Percentiles rank a stretch among this genome's conserved stretches.
phyloP scores from a whole-genome alignment of 2,329 filamentous ascomycete genomes.

The Teratosphaeria nubilosa region DNA sequence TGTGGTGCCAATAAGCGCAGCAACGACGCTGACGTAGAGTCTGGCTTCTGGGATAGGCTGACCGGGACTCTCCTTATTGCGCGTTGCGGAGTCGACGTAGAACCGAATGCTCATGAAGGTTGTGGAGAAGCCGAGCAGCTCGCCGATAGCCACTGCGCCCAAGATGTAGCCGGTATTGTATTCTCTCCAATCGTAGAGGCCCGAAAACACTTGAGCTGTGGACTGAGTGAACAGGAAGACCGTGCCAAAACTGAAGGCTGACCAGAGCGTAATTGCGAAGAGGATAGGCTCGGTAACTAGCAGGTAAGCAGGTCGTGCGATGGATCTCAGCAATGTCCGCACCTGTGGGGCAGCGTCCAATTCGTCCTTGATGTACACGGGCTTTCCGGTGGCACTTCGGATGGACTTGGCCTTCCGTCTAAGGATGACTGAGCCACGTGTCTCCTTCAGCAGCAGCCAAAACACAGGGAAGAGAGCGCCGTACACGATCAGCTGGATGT shows the following conservation, averaged over 20 bases:
- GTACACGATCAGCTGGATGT: slow-evolving; percentile 35
- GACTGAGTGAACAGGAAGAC: slow-evolving; percentile 43
- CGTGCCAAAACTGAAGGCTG: slow-evolving; percentile 37
- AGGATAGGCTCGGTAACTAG: slow-evolving; percentile 42
- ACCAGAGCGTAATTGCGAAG: slow-evolving; percentile 39
- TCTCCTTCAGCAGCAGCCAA: slow-evolving; percentile 34
- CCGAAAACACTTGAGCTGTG: slow-evolving; percentile 33
- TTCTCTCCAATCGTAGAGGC: slow-evolving; percentile 31
- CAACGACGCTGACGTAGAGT: slow-evolving; percentile 34
- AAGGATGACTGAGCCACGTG: slow-evolving; percentile 39
- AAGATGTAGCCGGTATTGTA: slow-evolving; percentile 38
- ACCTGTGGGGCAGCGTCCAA: slow-evolving; percentile 21
- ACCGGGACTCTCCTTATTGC: slow-evolving; percentile 28
- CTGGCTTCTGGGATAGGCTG: slow-evolving; percentile 35
- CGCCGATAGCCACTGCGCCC: slow-evolving; percentile 36
- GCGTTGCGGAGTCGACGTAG: slow-evolving; percentile 32
- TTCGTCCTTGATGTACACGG: slow-evolving; percentile 26
- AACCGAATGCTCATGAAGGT: slow-evolving; percentile 25
- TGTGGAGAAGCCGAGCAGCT: slow-evolving; percentile 31
- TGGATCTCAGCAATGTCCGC: slow-evolving; percentile 24
- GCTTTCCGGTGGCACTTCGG: slow-evolving; percentile 19
- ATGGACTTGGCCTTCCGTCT: slow-evolving; percentile 26
- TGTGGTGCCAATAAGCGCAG: slow-evolving; percentile 36
- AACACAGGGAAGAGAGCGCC: slow-evolving; percentile 32
- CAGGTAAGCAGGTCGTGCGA: slow-evolving; percentile 28